phyloP scores from a whole-genome alignment of 2,329 filamentous ascomycete species.

The Epichloe hybrida region DNA sequence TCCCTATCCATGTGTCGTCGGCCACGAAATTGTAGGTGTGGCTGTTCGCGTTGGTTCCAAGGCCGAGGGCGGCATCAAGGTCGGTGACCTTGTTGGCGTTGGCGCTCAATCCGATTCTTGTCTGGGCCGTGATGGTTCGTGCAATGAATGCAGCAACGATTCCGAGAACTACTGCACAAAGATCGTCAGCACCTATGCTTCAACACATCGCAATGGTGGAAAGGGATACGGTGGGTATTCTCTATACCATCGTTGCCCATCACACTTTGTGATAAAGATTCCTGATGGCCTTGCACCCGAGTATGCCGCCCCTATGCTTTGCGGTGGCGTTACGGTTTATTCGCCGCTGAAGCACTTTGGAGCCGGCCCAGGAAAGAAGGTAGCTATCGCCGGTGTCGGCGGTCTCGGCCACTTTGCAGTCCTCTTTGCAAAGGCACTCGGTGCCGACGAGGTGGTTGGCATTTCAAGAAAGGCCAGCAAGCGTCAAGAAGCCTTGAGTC shows the following conservation, averaged over 20 bases:
- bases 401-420: constrained; percentile 58
- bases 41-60: constrained; percentile 39
- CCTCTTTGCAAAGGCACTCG: constrained; percentile 53
- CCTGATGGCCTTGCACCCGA: constrained; percentile 28
- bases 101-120: constrained; percentile 48
- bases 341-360: constrained; percentile 48
- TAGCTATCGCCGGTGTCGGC: constrained; percentile 55
- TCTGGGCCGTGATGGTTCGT: constrained; percentile 24
- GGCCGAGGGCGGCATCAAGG: constrained; percentile 31
- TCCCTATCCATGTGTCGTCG: constrained; percentile 37
- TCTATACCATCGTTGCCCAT: constrained; percentile 20
- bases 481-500: constrained; percentile 37
- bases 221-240: constrained; percentile 36
- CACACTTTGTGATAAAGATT: constrained; percentile 36
- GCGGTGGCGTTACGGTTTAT: constrained; percentile 56
- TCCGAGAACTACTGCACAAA: constrained; percentile 28
- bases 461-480: constrained; percentile 42
- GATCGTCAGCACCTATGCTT: constrained; percentile 39
- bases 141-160: constrained; percentile 27
- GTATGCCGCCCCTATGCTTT: constrained; percentile 50
- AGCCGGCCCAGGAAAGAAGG: constrained; percentile 47
- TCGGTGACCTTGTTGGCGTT: constrained; percentile 51
- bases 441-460: constrained; percentile 46
- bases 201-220: constrained; percentile 16
- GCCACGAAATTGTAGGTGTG: constrained; percentile 52